These are phyloP conservation scores for Solanum arcanum DNA, from an alignment of 257 asterid species.

Conservation along the genomic window DNA sequence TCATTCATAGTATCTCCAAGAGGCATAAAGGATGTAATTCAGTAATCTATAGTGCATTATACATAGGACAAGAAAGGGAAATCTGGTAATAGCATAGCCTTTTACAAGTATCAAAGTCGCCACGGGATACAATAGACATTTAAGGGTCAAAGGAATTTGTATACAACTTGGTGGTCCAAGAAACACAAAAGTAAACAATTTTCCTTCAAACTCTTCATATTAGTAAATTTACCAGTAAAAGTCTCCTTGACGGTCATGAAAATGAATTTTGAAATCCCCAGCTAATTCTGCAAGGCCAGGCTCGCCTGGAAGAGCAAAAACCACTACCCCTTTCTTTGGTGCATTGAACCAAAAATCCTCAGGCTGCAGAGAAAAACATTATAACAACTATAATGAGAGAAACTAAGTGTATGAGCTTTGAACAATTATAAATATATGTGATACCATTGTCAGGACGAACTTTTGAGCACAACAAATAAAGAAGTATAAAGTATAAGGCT, in stretches of 20 bases:
- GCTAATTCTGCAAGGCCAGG: constrained; percentile 86
- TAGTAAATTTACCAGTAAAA: constrained; percentile 66
- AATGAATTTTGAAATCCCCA: constrained; percentile 95
- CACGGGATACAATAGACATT: neutral
- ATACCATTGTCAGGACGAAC: neutral
- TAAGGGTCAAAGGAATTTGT: neutral
- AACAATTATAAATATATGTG: neutral
- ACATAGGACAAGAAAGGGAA: neutral
- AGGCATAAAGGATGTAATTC: neutral
- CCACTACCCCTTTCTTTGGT: constrained; percentile 91
- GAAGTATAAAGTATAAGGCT: neutral
- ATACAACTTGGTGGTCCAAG: neutral
- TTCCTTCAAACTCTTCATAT: neutral
- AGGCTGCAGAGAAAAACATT: constrained; percentile 46
- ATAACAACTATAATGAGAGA: neutral
- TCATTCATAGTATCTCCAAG: neutral
- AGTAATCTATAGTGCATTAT: neutral
- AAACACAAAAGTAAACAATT: neutral
- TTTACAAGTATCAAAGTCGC: neutral
- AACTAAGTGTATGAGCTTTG: neutral
- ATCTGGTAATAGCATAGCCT: neutral
- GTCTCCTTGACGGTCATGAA: constrained; percentile 97
- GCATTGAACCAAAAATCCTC: constrained; percentile 96
- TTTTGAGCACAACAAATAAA: neutral
- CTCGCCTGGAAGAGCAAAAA: constrained; percentile 99